Percentiles rank a stretch among this genome's conserved stretches.
These are phyloP conservation scores for Medicago ruthenica DNA, from an alignment of 306 rosid species.

Conservation along the genomic window DNA sequence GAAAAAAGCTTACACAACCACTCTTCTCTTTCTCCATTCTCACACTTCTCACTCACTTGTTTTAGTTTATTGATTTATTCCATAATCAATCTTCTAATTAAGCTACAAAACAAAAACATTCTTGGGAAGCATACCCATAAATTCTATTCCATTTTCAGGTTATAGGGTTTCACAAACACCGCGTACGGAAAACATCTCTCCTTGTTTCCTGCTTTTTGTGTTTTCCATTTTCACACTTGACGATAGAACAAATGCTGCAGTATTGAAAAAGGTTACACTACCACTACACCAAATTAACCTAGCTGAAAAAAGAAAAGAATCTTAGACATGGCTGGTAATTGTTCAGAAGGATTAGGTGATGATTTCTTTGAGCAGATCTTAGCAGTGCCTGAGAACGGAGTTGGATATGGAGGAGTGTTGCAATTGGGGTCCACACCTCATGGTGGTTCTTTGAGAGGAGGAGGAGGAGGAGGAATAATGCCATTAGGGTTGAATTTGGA, in stretches of 20 bases:
- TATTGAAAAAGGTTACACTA: background rate
- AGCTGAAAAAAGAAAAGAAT: background rate
- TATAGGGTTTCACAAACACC: constrained; percentile 45
- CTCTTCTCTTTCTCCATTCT: background rate
- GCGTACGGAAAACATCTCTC: background rate
- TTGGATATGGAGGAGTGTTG: constrained; percentile 39
- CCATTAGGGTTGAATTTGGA: constrained; percentile 89
- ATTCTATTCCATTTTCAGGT: constrained; percentile 6
- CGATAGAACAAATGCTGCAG: background rate
- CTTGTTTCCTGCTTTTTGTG: too few species aligned
- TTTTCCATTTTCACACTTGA: constrained; percentile 40
- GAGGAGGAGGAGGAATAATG: constrained; percentile 39
- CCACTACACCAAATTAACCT: background rate
- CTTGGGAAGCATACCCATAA: constrained; percentile 44
- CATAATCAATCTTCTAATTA: background rate
- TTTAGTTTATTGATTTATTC: background rate
- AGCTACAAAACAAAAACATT: background rate
- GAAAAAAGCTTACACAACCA: constrained; percentile 36
- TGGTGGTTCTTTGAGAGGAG: background rate
- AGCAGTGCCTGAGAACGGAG: constrained; percentile 57
- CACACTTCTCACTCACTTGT: background rate
- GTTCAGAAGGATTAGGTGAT: constrained; percentile 79
- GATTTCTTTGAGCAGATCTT: constrained; percentile 94
- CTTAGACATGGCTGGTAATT: constrained; percentile 69
- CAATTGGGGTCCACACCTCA: constrained; percentile 60